Evolutionary conservation across 1,284 basidiomycete species (phyloP), one percentile per base, ranked within the genome.

Genomic region (Microbotryum silenes-acaulis): DNA sequence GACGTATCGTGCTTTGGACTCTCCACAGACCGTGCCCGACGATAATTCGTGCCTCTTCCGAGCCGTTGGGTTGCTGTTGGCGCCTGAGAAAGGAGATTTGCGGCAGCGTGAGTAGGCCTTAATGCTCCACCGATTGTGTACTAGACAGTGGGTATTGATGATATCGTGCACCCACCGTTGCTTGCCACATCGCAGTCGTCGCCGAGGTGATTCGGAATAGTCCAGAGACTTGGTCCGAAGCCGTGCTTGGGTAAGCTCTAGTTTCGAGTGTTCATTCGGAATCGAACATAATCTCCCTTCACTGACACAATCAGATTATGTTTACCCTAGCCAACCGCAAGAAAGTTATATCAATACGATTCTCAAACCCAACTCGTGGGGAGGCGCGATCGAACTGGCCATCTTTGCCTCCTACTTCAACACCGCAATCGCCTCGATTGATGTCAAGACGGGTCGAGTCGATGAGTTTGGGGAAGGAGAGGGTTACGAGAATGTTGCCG

Each of bases 381-480:
- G 92, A 50, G 93, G 92, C 18, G 92, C 92, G 2, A 94, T 96
- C 72, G 16, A 74, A 56, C 69, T 74, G 0, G 78, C 85, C 4
- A 84, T 94, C 67, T 84, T 96, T 62, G 84, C 91, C 1, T 77
- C 83, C 14, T 83, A 91, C 74, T 94, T 86, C 74, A 76, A 78
- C 44, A 87, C 88, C 1, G 91, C 94, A 75, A 94, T 97, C 52
- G 83, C 84, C 7, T 91, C 88, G 58, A 81, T 96, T 59, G 92
- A 97, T 73, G 88, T 97, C 54, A 87, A 92, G 72, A 89, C 89
- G 0, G 91, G 92, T 0, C 82, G 91, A n/a, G 82, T 91, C 63
- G 90, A 94, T 76, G 81, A 81, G 20, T 94, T 94, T 72, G 79
- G 84, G 2, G 84, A 89, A 59, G 80, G 76, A 48, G 64, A 74